Conservation (phyloP, 2,329 filamentous ascomycete genomes). For the Ophiostoma novo-ulmi region DNA sequence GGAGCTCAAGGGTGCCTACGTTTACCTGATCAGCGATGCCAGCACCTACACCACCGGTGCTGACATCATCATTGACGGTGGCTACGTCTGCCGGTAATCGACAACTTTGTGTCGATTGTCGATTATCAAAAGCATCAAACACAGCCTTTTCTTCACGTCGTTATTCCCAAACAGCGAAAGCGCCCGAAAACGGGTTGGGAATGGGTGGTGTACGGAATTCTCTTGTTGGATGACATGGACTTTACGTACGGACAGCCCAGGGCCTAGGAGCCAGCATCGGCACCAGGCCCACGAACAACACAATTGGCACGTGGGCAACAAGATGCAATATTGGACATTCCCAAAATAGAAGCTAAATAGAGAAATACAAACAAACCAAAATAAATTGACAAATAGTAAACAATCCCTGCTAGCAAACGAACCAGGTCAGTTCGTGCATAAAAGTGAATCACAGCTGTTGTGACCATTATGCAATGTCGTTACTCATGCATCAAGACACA, state of each 20-base stretch:
- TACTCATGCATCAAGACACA: not conserved
- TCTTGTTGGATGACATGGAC: not conserved
- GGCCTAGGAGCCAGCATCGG: not conserved
- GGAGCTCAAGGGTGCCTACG: slow-evolving; percentile 77
- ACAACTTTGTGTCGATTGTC: too few relatives aligned
- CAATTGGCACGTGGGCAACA: not conserved
- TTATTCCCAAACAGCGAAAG: slow-evolving; percentile 7
- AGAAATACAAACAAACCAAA: not conserved
- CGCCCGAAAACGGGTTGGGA: not conserved
- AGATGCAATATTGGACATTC: not conserved
- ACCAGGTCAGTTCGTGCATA: not conserved
- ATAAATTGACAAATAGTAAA: not conserved
- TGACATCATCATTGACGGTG: slow-evolving; percentile 71
- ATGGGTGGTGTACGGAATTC: slow-evolving; percentile 3
- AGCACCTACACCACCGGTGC: slow-evolving; percentile 75
- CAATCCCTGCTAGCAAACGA: not conserved
- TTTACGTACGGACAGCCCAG: slow-evolving; percentile 2
- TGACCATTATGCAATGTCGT: not conserved
- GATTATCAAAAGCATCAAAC: not conserved
- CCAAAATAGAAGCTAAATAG: not conserved
- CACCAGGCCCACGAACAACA: not conserved
- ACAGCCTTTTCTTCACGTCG: not conserved
- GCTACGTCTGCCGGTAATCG: slow-evolving; percentile 52
- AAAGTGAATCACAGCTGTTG: not conserved
- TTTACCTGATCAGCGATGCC: slow-evolving; percentile 77